Evolutionary conservation across 352 stramenopile genomes (phyloP).

Genomic region (Pythium rishiriense): DNA sequence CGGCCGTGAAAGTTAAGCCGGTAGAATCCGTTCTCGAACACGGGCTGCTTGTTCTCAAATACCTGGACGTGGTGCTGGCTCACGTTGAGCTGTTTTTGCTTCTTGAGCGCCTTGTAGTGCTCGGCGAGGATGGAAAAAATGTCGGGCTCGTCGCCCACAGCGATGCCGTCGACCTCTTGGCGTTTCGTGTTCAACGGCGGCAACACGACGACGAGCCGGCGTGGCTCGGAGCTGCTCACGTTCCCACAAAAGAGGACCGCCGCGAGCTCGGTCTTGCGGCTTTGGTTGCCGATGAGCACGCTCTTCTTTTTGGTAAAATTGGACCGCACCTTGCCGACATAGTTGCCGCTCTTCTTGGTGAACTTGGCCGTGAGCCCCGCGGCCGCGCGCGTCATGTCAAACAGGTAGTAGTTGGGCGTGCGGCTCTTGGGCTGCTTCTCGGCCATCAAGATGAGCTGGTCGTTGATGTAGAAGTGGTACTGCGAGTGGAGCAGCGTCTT

Average conservation of each 20-base stretch:
- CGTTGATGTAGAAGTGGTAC: slow-evolving; percentile 68
- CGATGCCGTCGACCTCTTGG: slow-evolving; percentile 50
- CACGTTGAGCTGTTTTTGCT: slow-evolving; percentile 2
- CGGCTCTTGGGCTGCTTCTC: slow-evolving; percentile 73
- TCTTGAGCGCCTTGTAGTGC: slow-evolving; percentile 33
- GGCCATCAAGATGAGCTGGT: slow-evolving; percentile 58
- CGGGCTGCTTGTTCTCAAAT: slow-evolving; percentile 68
- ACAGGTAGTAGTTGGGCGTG: slow-evolving; percentile 86
- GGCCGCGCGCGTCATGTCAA: slow-evolving; percentile 77
- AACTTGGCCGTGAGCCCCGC: slow-evolving; percentile 45
- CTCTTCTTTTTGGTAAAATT: slow-evolving; percentile 79
- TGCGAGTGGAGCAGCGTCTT: slow-evolving; percentile 62
- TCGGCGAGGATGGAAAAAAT: slow-evolving; percentile 60
- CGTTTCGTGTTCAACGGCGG: slow-evolving; percentile 47
- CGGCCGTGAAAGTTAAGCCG: slow-evolving; percentile 80
- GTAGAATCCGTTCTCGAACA: slow-evolving; percentile 81
- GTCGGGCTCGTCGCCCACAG: slow-evolving; percentile 43
- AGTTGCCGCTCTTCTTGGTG: slow-evolving; percentile 89
- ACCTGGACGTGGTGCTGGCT: slow-evolving; percentile 37
- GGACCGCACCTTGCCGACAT: slow-evolving; percentile 83
- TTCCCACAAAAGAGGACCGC: slow-evolving; percentile 64
- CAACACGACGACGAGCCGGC: slow-evolving; percentile 44
- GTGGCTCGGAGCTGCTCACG: slow-evolving; percentile 50
- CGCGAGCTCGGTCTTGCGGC: slow-evolving; percentile 72
- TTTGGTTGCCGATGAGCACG: slow-evolving; percentile 67